Conservation (phyloP, 345 rosid species). For the Conringia planisiliqua region DNA sequence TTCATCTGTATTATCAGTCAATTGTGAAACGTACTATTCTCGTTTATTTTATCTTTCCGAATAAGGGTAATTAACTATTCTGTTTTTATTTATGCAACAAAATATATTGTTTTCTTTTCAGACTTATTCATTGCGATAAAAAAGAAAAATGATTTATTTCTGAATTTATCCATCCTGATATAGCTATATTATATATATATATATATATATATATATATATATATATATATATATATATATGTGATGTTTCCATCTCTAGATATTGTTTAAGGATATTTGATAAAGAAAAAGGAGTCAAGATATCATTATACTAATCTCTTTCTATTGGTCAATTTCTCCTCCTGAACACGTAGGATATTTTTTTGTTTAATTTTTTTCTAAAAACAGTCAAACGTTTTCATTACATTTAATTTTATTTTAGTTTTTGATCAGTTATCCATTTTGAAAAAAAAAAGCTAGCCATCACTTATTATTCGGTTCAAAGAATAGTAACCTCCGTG, state of each 20-base stretch:
- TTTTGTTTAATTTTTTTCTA: background rate
- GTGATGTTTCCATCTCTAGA: background rate
- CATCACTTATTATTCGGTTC: background rate
- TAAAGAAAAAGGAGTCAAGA: too few relatives aligned
- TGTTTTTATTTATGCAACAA: background rate
- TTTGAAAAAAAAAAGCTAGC: too few relatives aligned
- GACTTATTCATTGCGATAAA: background rate
- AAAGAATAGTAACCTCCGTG: background rate
- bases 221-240: background rate
- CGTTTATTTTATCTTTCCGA: too few relatives aligned
- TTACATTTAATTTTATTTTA: background rate
- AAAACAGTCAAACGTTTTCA: background rate
- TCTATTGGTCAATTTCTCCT: background rate
- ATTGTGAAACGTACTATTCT: background rate
- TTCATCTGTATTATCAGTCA: background rate
- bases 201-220: too few relatives aligned
- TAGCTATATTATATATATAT: background rate
- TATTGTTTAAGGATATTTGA: background rate
- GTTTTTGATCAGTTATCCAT: background rate
- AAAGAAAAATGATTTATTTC: background rate
- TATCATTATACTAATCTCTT: background rate
- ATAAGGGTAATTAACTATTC: background rate
- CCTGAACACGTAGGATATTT: background rate
- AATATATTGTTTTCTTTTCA: background rate
- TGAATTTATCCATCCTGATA: background rate